Evolutionary conservation across 805 yeast genomes (phyloP), one percentile per base, ranked within the genome.

Genomic region (Wickerhamiella musiphila): DNA sequence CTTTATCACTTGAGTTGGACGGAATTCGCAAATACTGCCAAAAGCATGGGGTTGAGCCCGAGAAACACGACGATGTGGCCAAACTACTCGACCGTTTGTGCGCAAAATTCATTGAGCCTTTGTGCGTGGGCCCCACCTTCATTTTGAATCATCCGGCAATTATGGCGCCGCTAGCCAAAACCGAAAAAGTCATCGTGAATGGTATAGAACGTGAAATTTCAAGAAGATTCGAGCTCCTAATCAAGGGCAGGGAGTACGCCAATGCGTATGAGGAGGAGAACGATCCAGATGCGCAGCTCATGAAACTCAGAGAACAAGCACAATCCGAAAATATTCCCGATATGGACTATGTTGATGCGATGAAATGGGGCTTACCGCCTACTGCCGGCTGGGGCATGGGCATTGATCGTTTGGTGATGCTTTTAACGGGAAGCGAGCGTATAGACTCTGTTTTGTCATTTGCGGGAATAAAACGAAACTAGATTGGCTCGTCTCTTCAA

Each of bases 361-460:
- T 90, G 84, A 86, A 81, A 48, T 79, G 75, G 65, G 96, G 94
- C 1, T 66, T 90, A 57, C 95, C 96, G 3, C 98, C 98, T 1
- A 86, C 95, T 3, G 96, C 93, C 2, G 99, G 99, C 0, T 79
- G 94, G 79, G 99, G 98, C 1, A 58, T 93, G 37, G 99, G 99
- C 0, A 64, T 90, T 14, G 99, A 90, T 48, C 55, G 99, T 33
- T 53, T 90, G 23, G 72, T 74, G 32, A 82, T 86, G 95, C 52
- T 81, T 13, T 56, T 86, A 20, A 65, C 77, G 4, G 73, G 68
- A 0, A 54, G 65, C 25, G 57, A 57, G 14, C 59, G 93, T 18
- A 83, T 90, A 12, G 86, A 76, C 33, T 68, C 68, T 9, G 92
- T 82, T 1, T 52, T 82, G 21, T 58, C 76, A 0, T 82, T 82